Evolutionary conservation across 2,329 filamentous ascomycete genomes (phyloP), one percentile per base, ranked within the genome.

Genomic region (Myriosclerotinia curreyana): DNA sequence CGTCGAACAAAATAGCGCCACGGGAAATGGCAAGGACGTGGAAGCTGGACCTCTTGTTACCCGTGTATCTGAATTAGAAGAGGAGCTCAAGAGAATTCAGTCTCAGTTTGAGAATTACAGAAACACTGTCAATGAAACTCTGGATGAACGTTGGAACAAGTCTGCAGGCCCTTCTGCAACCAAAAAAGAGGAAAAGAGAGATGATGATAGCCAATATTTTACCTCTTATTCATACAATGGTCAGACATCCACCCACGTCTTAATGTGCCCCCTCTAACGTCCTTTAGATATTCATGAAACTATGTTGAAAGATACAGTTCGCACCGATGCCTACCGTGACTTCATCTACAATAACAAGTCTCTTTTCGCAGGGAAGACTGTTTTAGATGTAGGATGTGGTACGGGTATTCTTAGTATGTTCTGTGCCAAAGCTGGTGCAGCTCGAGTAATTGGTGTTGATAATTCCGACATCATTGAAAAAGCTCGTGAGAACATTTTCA

Each of bases 291-390:
- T 98, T 64, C 93, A 98, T 75, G 92, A 96, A 74, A 92, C 90
- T 9, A 98, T 98, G 93, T 83, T 98, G 67, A 96, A 96, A 75
- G 93, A 98, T 73, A 82, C 85, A 0, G 83, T 96, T 49, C 89
- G 93, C 60, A 98, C 93, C 14, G 90, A 96, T 72, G 89, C 91
- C 3, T 98, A 98, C 77, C 87, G 93, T 53, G 92, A 98, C 77
- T 96, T 97, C 75, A 92, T 97, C 72, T 96, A 97, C 78, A 86
- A 87, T 69, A 92, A 97, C 79, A 95, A 96, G 76, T 81, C 91
- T 69, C 79, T 96, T 4, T 96, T 97, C 77, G 86, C 87, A 40
- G 90, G 86, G 72, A 96, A 96, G 78, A 86, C 88, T 12, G 90
- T 97, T 15, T 84, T 98, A 8, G 93, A 98, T 74, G 92, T 97